Conservation (phyloP, 345 rosid species). For the Hevea brasiliensis region DNA sequence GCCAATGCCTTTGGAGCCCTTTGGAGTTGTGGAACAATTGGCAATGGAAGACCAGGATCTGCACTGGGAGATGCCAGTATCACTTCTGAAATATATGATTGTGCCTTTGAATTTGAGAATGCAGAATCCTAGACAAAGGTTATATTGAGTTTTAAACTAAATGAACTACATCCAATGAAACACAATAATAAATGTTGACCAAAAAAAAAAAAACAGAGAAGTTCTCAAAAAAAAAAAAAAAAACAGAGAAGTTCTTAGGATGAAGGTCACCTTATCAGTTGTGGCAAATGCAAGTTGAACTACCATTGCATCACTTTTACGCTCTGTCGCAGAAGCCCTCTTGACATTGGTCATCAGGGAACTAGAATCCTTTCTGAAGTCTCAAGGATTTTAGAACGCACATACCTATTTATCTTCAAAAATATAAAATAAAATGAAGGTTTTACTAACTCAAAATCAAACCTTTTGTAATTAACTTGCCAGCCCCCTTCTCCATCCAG, state of each 20-base stretch:
- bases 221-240: conserved; percentile 2
- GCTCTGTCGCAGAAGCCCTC: conserved; percentile 54
- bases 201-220: conserved; percentile 5
- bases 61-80: conserved; percentile 57
- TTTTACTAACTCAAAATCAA: conserved; percentile 22
- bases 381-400: conserved; percentile 23
- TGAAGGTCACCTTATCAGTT: conserved; percentile 49
- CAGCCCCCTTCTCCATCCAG: conserved; percentile 98
- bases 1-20: conserved; percentile 62
- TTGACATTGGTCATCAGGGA: conserved; percentile 38
- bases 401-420: not conserved
- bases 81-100: conserved; percentile 65
- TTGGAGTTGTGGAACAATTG: conserved; percentile 72
- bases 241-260: conserved; percentile 9
- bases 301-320: conserved; percentile 79
- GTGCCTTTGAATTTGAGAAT: conserved; percentile 50
- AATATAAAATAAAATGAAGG: not conserved
- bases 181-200: conserved; percentile 7
- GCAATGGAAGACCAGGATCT: conserved; percentile 46
- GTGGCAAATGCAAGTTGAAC: conserved; percentile 89
- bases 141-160: conserved; percentile 21
- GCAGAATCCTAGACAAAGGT: conserved; percentile 54
- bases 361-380: conserved; percentile 64
- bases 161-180: conserved; percentile 8
- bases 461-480: conserved; percentile 84